Conservation (phyloP, 225 moss, liverwort and hornwort genomes). For the Sphagnum contortum region DNA sequence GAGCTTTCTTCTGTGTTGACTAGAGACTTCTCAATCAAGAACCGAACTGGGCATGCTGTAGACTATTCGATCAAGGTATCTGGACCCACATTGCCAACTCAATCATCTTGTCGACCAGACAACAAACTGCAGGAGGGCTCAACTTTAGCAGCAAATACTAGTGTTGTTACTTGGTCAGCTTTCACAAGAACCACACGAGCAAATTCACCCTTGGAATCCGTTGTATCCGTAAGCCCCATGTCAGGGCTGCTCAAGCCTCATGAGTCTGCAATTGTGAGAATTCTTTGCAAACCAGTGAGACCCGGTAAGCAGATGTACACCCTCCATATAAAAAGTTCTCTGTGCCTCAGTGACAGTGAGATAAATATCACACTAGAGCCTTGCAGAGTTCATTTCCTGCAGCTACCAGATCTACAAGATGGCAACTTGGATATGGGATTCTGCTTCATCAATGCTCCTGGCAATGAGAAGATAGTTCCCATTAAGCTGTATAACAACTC, state of each 20-base stretch:
- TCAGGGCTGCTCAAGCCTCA: constrained; percentile 52
- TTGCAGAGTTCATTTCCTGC: constrained; percentile 56
- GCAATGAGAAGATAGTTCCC: constrained; percentile 64
- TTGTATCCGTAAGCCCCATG: constrained; percentile 51
- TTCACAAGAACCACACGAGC: constrained; percentile 15
- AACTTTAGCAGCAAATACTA: constrained; percentile 16
- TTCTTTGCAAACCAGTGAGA: constrained; percentile 61
- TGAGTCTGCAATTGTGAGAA: constrained; percentile 32
- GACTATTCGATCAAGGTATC: constrained; percentile 31
- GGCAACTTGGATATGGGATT: constrained; percentile 86
- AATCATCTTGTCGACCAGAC: constrained; percentile 8
- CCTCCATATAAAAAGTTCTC: constrained; percentile 51
- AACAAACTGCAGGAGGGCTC: constrained; percentile 12
- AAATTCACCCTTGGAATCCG: constrained; percentile 24
- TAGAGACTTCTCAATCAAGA: constrained; percentile 58
- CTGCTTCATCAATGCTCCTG: constrained; percentile 77
- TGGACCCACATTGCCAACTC: constrained; percentile 1
- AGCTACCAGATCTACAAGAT: constrained; percentile 63
- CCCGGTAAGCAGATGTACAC: constrained; percentile 66
- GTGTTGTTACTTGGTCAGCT: constrained; percentile 11
- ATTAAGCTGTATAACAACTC: constrained; percentile 62
- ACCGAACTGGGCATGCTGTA: constrained; percentile 41
- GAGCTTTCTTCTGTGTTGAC: constrained; percentile 54
- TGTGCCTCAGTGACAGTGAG: constrained; percentile 42
- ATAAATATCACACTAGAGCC: constrained; percentile 52